Evolutionary conservation across 441 rosid genomes (phyloP).

Genomic region (Pelargonium myrrhifolium): DNA sequence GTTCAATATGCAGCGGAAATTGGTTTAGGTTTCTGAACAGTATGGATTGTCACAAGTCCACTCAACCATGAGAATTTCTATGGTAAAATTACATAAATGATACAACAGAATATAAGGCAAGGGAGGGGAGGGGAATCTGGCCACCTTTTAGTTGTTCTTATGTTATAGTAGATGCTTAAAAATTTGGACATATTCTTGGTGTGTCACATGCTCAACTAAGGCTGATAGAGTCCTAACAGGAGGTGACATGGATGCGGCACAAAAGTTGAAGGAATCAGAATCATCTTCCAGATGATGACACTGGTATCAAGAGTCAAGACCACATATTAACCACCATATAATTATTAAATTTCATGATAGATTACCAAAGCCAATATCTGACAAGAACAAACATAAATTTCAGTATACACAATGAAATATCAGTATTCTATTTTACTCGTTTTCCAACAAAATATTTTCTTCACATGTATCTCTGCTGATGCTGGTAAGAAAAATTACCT

Average conservation of each 20-base stretch:
- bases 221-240: too few species aligned
- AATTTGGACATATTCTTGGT: too few species aligned
- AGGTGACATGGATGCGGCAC: too few species aligned
- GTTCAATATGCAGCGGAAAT: not conserved
- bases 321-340: not conserved
- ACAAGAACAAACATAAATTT: not conserved
- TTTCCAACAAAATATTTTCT: not conserved
- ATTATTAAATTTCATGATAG: not conserved
- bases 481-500: slow-evolving; percentile 32
- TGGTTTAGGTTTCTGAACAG: not conserved
- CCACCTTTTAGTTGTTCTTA: too few species aligned
- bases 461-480: not conserved
- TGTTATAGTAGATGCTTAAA: too few species aligned
- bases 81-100: too few species aligned
- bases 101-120: too few species aligned
- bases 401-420: not conserved
- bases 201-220: too few species aligned
- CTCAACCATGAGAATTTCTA: not conserved
- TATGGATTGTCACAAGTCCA: not conserved
- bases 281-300: too few species aligned
- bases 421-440: not conserved
- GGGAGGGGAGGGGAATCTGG: too few species aligned
- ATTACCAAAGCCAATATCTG: not conserved
- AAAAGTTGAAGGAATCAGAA: too few species aligned
- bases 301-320: not conserved